A percentile compares a stretch with the other conserved stretches of the same genome.
Conservation (phyloP, 345 rosid genomes). For the Gossypium turneri region DNA sequence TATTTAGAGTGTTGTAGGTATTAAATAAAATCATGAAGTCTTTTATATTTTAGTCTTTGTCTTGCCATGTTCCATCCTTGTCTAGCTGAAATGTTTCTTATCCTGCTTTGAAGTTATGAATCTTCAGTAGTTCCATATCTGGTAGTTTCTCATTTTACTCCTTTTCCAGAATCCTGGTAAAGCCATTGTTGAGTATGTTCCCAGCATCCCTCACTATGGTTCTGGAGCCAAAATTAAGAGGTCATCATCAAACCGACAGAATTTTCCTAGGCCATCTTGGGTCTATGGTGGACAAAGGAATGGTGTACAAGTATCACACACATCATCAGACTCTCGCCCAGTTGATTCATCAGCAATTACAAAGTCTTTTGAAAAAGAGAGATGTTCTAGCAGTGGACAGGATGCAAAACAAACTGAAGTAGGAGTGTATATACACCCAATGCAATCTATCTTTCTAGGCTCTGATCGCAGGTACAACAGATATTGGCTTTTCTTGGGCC, state of each 20-base stretch:
- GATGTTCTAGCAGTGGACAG: slow-evolving; percentile 23
- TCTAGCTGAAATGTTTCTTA: not conserved
- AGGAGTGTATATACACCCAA: slow-evolving; percentile 47
- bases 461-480: slow-evolving; percentile 95
- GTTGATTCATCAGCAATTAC: slow-evolving; percentile 60
- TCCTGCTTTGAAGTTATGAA: slow-evolving; percentile 1
- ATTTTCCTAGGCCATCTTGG: slow-evolving; percentile 59
- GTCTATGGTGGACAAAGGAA: slow-evolving; percentile 42
- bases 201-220: slow-evolving; percentile 49
- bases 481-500: slow-evolving; percentile 98
- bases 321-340: slow-evolving; percentile 49
- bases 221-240: slow-evolving; percentile 91
- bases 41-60: not conserved
- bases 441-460: slow-evolving; percentile 89
- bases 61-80: not conserved
- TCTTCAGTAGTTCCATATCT: not conserved
- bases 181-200: slow-evolving; percentile 36
- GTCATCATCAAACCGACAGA: slow-evolving; percentile 44
- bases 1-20: not conserved
- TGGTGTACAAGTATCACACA: slow-evolving; percentile 30
- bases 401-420: slow-evolving; percentile 35
- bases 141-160: slow-evolving; percentile 4
- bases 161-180: slow-evolving; percentile 47
- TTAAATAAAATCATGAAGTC: not conserved
- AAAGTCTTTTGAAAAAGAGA: slow-evolving; percentile 29